Percentiles rank a stretch among this genome's conserved stretches.
phyloP scores from a whole-genome alignment of 768 basidiomycete genomes.

The Pholiota conissans region DNA sequence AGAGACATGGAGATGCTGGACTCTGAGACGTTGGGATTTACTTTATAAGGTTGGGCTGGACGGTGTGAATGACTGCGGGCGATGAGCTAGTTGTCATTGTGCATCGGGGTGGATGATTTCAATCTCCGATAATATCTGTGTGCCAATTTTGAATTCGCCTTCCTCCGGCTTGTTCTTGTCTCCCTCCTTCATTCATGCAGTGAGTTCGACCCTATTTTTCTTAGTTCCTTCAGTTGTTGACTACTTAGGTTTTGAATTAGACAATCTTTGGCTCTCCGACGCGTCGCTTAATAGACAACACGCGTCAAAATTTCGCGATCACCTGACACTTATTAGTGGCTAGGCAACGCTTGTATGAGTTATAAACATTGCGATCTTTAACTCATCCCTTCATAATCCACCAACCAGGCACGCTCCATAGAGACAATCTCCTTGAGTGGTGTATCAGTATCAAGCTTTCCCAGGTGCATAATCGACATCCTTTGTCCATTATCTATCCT shows the following conservation, averaged over 20 bases:
- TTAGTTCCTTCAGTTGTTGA: too few species aligned
- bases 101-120: too few species aligned
- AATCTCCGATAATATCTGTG: too few species aligned
- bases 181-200: too few species aligned
- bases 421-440: background rate
- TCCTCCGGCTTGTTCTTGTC: too few species aligned
- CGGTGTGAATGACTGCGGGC: too few species aligned
- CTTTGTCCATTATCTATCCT: background rate
- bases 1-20: conserved; percentile 10
- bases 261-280: background rate
- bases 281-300: too few species aligned
- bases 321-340: background rate
- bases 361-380: background rate
- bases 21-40: too few species aligned
- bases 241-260: background rate
- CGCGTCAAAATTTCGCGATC: background rate
- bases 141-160: too few species aligned
- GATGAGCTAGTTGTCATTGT: too few species aligned
- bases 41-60: too few species aligned
- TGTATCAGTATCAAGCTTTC: background rate
- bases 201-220: too few species aligned
- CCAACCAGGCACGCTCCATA: background rate
- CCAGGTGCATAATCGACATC: background rate
- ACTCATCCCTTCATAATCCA: background rate
- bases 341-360: background rate